A percentile compares a stretch with the other conserved stretches of the same genome.
phyloP scores from a whole-genome alignment of 257 asterid genomes.

The Verbascum thapsus region DNA sequence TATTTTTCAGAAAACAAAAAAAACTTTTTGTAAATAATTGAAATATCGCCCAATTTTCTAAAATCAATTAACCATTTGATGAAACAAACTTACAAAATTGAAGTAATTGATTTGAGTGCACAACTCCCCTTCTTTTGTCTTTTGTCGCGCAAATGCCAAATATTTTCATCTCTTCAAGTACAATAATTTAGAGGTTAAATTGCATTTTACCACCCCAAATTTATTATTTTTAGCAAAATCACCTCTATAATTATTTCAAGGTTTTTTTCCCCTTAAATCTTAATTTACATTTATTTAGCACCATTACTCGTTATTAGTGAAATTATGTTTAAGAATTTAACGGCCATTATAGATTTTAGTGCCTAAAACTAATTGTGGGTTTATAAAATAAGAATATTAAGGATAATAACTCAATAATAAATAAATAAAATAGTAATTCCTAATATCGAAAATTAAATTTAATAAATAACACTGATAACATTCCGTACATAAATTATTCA shows the following conservation, averaged over 20 bases:
- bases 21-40: background rate
- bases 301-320: too few relatives aligned
- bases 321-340: too few relatives aligned
- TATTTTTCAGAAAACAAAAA: too few relatives aligned
- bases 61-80: too few relatives aligned
- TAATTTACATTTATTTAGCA: too few relatives aligned
- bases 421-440: too few relatives aligned
- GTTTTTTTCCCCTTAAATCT: too few relatives aligned
- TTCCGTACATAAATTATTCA: constrained; percentile 10
- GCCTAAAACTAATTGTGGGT: background rate
- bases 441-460: background rate
- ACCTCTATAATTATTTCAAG: too few relatives aligned
- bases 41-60: background rate
- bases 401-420: background rate
- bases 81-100: background rate
- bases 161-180: background rate
- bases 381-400: background rate
- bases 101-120: background rate
- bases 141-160: background rate
- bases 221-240: too few relatives aligned
- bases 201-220: too few relatives aligned
- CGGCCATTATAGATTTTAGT: too few relatives aligned
- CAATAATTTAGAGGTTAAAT: background rate
- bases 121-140: background rate
- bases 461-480: background rate